Evolutionary conservation across 108 stramenopile species (phyloP).

Genomic region (Pseudonitzschia delicatissima): DNA sequence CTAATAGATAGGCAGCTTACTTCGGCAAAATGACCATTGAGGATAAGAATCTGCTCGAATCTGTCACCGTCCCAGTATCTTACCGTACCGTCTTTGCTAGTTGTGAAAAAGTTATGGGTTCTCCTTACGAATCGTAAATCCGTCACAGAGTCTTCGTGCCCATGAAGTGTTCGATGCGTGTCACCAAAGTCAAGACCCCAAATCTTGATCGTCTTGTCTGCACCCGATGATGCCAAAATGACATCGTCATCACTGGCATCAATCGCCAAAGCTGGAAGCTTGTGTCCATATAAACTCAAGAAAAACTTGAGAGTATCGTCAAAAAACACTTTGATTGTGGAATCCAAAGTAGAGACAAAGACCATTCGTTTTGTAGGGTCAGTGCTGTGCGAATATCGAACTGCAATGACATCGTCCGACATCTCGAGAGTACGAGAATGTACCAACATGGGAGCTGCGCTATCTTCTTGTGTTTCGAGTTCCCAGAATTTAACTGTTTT

Average conservation of each 20-base stretch:
- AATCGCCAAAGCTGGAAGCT: slow-evolving; percentile 92
- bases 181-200: slow-evolving; percentile 99
- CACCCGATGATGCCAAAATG: slow-evolving; percentile 92
- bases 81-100: slow-evolving; percentile 91
- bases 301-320: slow-evolving; percentile 98
- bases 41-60: slow-evolving; percentile 91
- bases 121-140: slow-evolving; percentile 79
- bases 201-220: slow-evolving; percentile 97
- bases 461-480: slow-evolving; percentile 58
- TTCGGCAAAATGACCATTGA: slow-evolving; percentile 87
- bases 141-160: slow-evolving; percentile 97
- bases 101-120: slow-evolving; percentile 96
- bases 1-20: slow-evolving; percentile 87
- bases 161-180: slow-evolving; percentile 94
- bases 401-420: slow-evolving; percentile 94
- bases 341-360: slow-evolving; percentile 90
- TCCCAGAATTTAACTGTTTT: slow-evolving; percentile 96
- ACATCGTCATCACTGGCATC: slow-evolving; percentile 93
- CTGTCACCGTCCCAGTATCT: slow-evolving; percentile 98
- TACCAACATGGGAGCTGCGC: slow-evolving; percentile 63
- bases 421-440: slow-evolving; percentile 92
- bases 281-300: slow-evolving; percentile 96
- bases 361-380: slow-evolving; percentile 68
- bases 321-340: slow-evolving; percentile 96
- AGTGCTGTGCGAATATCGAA: slow-evolving; percentile 78